phyloP scores from a whole-genome alignment of 2,329 filamentous ascomycete genomes.

The Fusarium temperatum region DNA sequence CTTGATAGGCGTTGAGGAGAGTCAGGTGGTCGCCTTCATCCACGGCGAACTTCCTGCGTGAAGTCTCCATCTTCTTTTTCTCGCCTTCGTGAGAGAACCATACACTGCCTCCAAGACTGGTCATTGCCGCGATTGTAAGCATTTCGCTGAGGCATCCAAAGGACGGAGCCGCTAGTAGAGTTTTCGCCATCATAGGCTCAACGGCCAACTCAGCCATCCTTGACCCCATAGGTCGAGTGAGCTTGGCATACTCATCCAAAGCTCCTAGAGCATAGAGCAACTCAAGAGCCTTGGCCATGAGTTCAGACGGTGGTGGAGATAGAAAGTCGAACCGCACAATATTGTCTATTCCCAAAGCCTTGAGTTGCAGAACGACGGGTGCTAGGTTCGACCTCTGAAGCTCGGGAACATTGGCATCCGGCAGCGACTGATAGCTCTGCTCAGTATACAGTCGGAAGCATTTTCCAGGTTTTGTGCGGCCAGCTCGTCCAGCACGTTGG shows the following conservation, averaged over 20 bases:
- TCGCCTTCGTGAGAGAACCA: constrained; percentile 85
- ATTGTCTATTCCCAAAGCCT: constrained; percentile 95
- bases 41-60: constrained; percentile 83
- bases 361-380: constrained; percentile 87
- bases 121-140: constrained; percentile 93
- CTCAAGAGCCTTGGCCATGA: constrained; percentile 87
- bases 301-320: constrained; percentile 83
- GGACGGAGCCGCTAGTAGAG: constrained; percentile 75
- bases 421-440: constrained; percentile 69
- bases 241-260: constrained; percentile 87
- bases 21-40: constrained; percentile 96
- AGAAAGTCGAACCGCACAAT: constrained; percentile 90
- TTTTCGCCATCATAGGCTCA: constrained; percentile 95
- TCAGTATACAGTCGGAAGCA: constrained; percentile 95
- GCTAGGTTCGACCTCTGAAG: constrained; percentile 93
- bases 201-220: constrained; percentile 94
- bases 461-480: constrained; percentile 88
- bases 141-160: constrained; percentile 88
- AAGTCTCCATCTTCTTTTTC: constrained; percentile 77
- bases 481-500: constrained; percentile 89
- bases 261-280: constrained; percentile 87
- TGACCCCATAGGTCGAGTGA: constrained; percentile 86
- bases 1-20: constrained; percentile 90
- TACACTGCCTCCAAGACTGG: constrained; percentile 81
- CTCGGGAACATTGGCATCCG: constrained; percentile 82